phyloP scores from a whole-genome alignment of 306 rosid species.

The Quillaja saponaria region DNA sequence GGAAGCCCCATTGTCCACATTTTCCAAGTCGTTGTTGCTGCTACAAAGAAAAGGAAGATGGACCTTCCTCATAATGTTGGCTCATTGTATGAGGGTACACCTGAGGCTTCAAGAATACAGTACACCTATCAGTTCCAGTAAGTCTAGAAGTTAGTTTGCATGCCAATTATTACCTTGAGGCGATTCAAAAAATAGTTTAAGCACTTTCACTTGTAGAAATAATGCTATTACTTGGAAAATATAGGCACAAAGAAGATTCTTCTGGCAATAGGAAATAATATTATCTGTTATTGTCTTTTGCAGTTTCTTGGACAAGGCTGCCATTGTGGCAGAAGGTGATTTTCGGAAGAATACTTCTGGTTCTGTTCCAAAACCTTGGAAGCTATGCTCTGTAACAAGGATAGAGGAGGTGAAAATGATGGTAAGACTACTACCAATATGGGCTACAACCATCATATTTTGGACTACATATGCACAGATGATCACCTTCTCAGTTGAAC shows the following conservation, averaged over 20 bases:
- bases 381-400: slow-evolving; percentile 68
- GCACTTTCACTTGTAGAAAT: no score
- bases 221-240: no score
- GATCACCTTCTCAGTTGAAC: slow-evolving; percentile 95
- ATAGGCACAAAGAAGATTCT: no score
- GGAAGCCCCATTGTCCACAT: slow-evolving; percentile 91
- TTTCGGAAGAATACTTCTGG: slow-evolving; percentile 41
- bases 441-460: slow-evolving; percentile 94
- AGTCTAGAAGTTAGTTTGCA: slow-evolving; percentile 14
- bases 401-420: slow-evolving; percentile 95
- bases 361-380: slow-evolving; percentile 71
- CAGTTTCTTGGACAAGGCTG: slow-evolving; percentile 86
- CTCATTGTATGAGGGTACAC: slow-evolving; percentile 64
- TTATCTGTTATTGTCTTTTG: no score
- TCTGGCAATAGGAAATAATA: no score
- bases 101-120: slow-evolving; percentile 57
- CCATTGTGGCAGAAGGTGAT: slow-evolving; percentile 61
- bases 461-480: slow-evolving; percentile 92
- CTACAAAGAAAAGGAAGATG: slow-evolving; percentile 65
- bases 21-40: slow-evolving; percentile 68
- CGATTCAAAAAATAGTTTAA: slow-evolving; percentile 4
- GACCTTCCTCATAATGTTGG: slow-evolving; percentile 40
- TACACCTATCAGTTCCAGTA: slow-evolving; percentile 73
- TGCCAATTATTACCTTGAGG: neutral
- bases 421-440: slow-evolving; percentile 71